Evolutionary conservation across 139 green algal species (phyloP), one percentile per base, ranked within the genome.

Genomic region (Volvox reticuliferus): DNA sequence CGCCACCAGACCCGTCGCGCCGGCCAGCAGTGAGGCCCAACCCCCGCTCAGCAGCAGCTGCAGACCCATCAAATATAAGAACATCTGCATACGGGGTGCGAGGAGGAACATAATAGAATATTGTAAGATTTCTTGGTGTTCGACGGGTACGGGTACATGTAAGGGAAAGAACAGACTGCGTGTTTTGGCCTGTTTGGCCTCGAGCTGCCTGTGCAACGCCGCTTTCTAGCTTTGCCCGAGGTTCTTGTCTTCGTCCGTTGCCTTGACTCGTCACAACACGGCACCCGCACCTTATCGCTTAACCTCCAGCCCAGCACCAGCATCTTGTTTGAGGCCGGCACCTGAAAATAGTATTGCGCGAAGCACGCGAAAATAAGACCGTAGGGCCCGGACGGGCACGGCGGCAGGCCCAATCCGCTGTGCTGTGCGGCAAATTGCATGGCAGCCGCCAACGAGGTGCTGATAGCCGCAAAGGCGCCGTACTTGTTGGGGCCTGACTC

Each of bases 281-380:
- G 5, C 44, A 55, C 44, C 12, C 82, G 67, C 79, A 95, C 95
- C 93, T 97, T 97, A 88, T 97, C 96, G 32, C 91, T 96, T 61
- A 96, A 80, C 32, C 76, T 84, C 30, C 94, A 85, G 24, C 96
- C 95, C 67, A 96, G 92, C 28, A 97, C 77, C n/a, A 33, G 81
- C 86, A 97, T 96, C 65, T 91, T 88, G 73, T 78, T 87, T 24
- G 93, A 79, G 65, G 90, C 61, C 5, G 96, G 96, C 35, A 97
- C 93, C 76, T 97, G 93, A 24, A 95, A 79, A 73, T 91, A 79
- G 81, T 95, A 97, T 33, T 92, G 91, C 21, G 95, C 83, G 36
- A 97, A 94, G 50, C 71, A 93, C 13, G 95, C 94, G 89, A 98
- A 97, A 14, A 97, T 37, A 28, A 98, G 85, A 36, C 89, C 91